Conservation (phyloP, 768 basidiomycete genomes). For the Leccinum arenicola region DNA sequence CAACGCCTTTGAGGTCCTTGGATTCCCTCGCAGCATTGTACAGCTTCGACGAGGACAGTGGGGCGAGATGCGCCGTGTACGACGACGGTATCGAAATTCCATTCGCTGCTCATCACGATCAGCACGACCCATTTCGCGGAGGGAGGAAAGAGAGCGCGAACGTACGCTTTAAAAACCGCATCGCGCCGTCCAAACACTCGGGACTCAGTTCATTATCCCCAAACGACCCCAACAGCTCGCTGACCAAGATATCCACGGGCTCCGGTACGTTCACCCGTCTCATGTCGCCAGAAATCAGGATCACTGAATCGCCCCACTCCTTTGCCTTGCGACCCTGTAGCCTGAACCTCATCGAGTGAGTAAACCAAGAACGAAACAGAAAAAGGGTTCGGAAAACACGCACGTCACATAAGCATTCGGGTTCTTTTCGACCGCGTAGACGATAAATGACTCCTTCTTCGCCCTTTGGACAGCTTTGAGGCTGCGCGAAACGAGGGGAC, state of each 20-base stretch:
- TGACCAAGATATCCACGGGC: constrained; percentile 88
- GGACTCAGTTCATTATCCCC: constrained; percentile 99
- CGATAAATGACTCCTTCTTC: constrained; percentile 55
- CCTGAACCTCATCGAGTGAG: constrained; percentile 39
- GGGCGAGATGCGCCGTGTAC: constrained; percentile 93
- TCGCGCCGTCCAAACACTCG: constrained; percentile 95
- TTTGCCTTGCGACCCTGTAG: constrained; percentile 76
- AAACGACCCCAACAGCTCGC: constrained; percentile 94
- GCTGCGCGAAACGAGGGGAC: constrained; percentile 86
- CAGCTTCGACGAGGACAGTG: constrained; percentile 90
- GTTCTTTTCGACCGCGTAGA: constrained; percentile 93
- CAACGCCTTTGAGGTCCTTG: constrained; percentile 69
- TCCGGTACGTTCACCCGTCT: constrained; percentile 79
- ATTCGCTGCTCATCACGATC: constrained; percentile 50
- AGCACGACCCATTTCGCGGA: constrained; percentile 7
- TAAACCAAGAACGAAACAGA: constrained; percentile 4
- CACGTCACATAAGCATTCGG: constrained; percentile 94
- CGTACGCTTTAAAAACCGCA: constrained; percentile 86
- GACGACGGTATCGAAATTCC: constrained; percentile 97
- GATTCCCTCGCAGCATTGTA: constrained; percentile 74
- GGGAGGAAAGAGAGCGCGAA: not conserved
- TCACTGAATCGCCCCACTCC: constrained; percentile 82
- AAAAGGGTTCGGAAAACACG: constrained; percentile 31
- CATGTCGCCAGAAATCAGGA: constrained; percentile 95
- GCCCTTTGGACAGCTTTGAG: constrained; percentile 73